Percentiles rank a stretch among this genome's conserved stretches.
These are phyloP conservation scores for Lactarius psammicola DNA, from an alignment of 768 basidiomycete species.

Conservation along the genomic window DNA sequence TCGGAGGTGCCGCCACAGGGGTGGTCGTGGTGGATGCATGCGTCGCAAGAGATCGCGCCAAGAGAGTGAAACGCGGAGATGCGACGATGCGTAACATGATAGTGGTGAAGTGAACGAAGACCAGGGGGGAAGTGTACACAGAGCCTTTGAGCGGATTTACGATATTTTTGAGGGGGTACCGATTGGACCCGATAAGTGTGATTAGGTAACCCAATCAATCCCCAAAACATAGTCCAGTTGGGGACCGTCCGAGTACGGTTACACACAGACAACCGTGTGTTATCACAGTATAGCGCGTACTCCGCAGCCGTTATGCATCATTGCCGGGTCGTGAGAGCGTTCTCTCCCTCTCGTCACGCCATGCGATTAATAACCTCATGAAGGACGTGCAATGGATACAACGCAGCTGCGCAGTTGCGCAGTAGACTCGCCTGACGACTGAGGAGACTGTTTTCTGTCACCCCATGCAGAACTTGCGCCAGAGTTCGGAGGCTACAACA, in stretches of 20 bases:
- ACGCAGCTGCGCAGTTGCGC: background rate
- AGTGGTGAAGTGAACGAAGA: background rate
- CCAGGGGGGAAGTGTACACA: background rate
- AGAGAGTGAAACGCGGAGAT: conserved; percentile 28
- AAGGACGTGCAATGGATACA: background rate
- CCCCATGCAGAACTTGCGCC: background rate
- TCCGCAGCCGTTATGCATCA: background rate
- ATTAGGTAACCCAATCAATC: background rate
- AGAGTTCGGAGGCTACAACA: background rate
- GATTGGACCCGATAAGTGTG: background rate
- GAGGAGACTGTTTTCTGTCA: background rate
- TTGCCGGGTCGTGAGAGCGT: background rate
- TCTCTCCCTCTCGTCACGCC: background rate
- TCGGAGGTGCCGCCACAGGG: conserved; percentile 31
- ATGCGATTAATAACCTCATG: background rate
- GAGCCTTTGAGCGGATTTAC: background rate
- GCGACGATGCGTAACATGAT: conserved; percentile 43
- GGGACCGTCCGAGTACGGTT: background rate
- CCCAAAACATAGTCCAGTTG: background rate
- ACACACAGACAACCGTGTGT: too few relatives aligned
- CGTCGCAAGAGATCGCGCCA: conserved; percentile 60
- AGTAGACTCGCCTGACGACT: background rate
- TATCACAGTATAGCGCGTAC: background rate
- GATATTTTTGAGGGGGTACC: background rate
- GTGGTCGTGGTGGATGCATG: conserved; percentile 42